Evolutionary conservation across 345 rosid genomes (phyloP).

Genomic region (Capsella bursapastoris): DNA sequence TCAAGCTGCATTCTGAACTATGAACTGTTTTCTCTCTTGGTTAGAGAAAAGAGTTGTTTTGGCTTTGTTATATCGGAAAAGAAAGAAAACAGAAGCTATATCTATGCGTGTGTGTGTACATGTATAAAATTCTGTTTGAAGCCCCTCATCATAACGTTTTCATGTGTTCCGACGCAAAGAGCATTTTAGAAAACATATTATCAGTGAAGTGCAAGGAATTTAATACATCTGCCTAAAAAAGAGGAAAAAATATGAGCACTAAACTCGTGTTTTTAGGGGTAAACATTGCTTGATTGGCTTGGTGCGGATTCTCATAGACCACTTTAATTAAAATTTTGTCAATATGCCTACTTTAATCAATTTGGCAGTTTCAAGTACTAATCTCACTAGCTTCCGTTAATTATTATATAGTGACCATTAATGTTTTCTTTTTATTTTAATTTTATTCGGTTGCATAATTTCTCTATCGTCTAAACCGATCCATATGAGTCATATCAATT

Average conservation of each 20-base stretch:
- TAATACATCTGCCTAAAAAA: conserved; percentile 23
- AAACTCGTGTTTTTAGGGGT: conserved; percentile 39
- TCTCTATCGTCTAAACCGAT: conserved; percentile 31
- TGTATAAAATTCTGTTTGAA: conserved; percentile 22
- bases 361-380: conserved; percentile 38
- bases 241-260: neutral
- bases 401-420: neutral
- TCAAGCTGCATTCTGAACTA: conserved; percentile 29
- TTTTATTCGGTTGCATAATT: neutral
- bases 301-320: conserved; percentile 31
- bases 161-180: conserved; percentile 28
- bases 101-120: neutral
- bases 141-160: conserved; percentile 39
- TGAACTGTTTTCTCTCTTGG: neutral
- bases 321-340: conserved; percentile 15
- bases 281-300: conserved; percentile 13
- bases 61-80: conserved; percentile 13
- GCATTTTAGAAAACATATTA: conserved; percentile 2
- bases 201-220: conserved; percentile 34
- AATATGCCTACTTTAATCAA: conserved; percentile 1
- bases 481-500: conserved; percentile 9
- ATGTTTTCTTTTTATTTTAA: neutral
- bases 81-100: neutral
- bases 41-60: conserved; percentile 8
- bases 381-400: conserved; percentile 8